These are phyloP conservation scores for Ceratocystis ficicola DNA, from an alignment of 2,329 filamentous ascomycete genomes.

Conservation along the genomic window DNA sequence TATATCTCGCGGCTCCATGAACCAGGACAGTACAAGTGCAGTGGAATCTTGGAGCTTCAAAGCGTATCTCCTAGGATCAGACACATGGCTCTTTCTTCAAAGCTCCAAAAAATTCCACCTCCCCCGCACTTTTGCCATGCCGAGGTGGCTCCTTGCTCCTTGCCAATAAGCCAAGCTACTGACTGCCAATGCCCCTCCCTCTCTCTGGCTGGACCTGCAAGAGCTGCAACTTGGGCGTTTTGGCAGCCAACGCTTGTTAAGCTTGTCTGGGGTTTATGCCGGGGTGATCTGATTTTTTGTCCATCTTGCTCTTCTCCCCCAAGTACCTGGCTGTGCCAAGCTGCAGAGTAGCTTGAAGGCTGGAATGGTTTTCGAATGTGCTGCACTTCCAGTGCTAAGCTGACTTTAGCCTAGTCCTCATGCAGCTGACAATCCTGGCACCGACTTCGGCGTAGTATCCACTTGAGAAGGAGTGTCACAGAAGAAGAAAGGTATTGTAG, in stretches of 20 bases:
- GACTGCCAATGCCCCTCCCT: neutral
- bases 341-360: too few species aligned
- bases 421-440: neutral
- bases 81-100: neutral
- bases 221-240: constrained; percentile 3
- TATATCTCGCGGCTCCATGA: neutral
- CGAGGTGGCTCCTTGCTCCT: constrained; percentile 6
- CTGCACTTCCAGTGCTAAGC: neutral
- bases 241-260: constrained; percentile 10
- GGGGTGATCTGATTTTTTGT: constrained; percentile 9
- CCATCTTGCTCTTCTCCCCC: neutral
- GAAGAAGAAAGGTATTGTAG: neutral
- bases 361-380: neutral
- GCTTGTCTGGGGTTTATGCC: constrained; percentile 2
- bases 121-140: constrained; percentile 8
- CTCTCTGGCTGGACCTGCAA: neutral
- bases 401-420: neutral
- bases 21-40: neutral
- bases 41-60: neutral
- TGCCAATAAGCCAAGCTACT: neutral
- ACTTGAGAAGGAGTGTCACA: neutral
- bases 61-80: neutral
- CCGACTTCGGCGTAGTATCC: constrained; percentile 8
- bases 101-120: constrained; percentile 4
- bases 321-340: too few species aligned